A percentile compares a stretch with the other conserved stretches of the same genome.
Evolutionary conservation across 2,329 filamentous ascomycete species (phyloP).

Genomic region (Plenodomus lindquistii): DNA sequence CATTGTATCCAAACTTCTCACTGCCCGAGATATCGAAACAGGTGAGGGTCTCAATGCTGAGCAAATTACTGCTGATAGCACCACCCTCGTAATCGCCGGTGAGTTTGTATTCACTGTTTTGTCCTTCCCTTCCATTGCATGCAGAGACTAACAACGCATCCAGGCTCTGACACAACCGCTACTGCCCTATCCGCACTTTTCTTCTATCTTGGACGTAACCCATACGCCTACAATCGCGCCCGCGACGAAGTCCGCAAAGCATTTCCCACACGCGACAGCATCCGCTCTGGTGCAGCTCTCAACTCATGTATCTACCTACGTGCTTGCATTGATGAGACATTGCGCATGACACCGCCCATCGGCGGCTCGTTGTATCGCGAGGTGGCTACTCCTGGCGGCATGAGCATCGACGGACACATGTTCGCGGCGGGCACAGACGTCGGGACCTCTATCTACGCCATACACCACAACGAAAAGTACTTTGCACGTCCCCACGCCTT

Average conservation of each 20-base stretch:
- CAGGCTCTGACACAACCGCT: constrained; percentile 43
- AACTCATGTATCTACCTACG: constrained; percentile 27
- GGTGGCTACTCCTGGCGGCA: no score
- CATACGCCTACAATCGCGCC: constrained; percentile 19
- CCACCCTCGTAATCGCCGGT: not conserved
- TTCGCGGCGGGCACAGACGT: no score
- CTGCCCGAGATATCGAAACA: no score
- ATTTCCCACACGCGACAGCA: constrained; percentile 21
- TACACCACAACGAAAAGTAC: no score
- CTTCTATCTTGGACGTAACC: constrained; percentile 45
- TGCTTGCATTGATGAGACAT: constrained; percentile 39
- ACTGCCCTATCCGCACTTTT: constrained; percentile 37
- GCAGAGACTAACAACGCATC: constrained; percentile 49
- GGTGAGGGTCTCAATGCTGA: no score
- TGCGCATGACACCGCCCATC: constrained; percentile 36
- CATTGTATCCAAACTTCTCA: no score
- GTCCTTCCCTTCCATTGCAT: no score
- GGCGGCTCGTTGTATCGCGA: constrained; percentile 23
- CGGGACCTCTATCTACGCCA: no score
- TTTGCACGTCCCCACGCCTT: no score
- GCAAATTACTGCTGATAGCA: no score
- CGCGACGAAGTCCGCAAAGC: constrained; percentile 20
- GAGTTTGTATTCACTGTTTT: constrained; percentile 39
- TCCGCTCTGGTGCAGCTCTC: constrained; percentile 21
- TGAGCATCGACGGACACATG: constrained; percentile 4